Conservation (phyloP, 495 filamentous ascomycete genomes). For the Pyrenopolyporus hunteri region DNA sequence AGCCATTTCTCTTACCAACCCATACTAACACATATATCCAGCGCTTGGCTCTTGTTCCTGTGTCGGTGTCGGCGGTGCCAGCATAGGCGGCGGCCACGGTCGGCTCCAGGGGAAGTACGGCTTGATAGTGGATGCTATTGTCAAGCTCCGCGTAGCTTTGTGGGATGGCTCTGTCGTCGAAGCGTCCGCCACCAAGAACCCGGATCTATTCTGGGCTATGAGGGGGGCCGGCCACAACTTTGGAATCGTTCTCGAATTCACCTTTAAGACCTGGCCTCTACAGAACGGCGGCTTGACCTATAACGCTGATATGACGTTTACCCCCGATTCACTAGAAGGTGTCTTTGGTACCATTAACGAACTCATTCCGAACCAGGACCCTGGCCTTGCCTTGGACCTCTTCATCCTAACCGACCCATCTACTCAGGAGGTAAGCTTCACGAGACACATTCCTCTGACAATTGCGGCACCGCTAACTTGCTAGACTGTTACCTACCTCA, state of each 20-base stretch:
- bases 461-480: not conserved
- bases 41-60: conserved; percentile 42
- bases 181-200: conserved; percentile 48
- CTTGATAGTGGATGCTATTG: conserved; percentile 61
- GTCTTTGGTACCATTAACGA: conserved; percentile 9
- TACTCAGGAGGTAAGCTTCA: not conserved
- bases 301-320: conserved; percentile 14
- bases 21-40: not conserved
- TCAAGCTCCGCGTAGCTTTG: conserved; percentile 64
- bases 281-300: conserved; percentile 6
- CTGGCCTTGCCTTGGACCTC: not conserved
- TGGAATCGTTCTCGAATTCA: conserved; percentile 45
- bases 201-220: conserved; percentile 58
- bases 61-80: conserved; percentile 64
- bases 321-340: conserved; percentile 3
- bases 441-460: not conserved
- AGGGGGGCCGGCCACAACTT: conserved; percentile 59
- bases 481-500: not conserved
- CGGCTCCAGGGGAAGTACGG: conserved; percentile 63
- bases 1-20: too few species aligned
- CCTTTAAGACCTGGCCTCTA: conserved; percentile 8
- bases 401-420: not conserved
- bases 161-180: conserved; percentile 58
- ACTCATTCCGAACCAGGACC: not conserved
- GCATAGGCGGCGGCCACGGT: conserved; percentile 66